Conservation (phyloP, 1,139 yeast genomes). For the Taphrina flavorubra region DNA sequence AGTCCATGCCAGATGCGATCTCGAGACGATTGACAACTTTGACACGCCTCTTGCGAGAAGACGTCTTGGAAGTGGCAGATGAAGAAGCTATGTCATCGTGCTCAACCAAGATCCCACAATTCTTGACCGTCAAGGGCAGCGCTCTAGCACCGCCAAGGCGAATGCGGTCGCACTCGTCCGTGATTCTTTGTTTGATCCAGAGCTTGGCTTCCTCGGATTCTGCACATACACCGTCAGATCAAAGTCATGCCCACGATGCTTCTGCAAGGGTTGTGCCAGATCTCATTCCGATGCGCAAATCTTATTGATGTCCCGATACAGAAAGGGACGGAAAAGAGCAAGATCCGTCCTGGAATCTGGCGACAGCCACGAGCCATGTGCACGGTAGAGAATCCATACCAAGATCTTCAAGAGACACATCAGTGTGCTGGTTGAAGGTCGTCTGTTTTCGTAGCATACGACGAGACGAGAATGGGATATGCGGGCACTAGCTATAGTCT, state of each 20-base stretch:
- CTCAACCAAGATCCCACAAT: conserved; percentile 35
- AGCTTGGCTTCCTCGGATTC: conserved; percentile 28
- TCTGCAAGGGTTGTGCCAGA: conserved; percentile 1
- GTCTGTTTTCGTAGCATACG: conserved; percentile 20
- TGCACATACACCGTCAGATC: neutral
- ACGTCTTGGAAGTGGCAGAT: conserved; percentile 5
- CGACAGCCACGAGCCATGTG: conserved; percentile 6
- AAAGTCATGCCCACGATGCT: neutral
- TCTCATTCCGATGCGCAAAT: conserved; percentile 6
- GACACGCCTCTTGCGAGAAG: conserved; percentile 22
- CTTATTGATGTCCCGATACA: conserved; percentile 5
- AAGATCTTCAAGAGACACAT: conserved; percentile 11
- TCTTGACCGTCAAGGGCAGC: conserved; percentile 36
- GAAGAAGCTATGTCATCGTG: conserved; percentile 17
- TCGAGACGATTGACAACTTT: conserved; percentile 37
- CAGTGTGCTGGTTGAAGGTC: conserved; percentile 17
- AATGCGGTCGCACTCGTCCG: conserved; percentile 27
- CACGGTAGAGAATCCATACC: conserved; percentile 3
- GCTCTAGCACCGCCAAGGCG: conserved; percentile 32
- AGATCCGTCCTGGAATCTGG: conserved; percentile 1
- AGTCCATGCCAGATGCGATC: conserved; percentile 38
- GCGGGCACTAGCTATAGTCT: neutral
- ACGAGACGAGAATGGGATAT: neutral
- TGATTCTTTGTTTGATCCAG: conserved; percentile 24
- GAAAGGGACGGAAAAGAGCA: conserved; percentile 1